Evolutionary conservation across 1,139 yeast species (phyloP).

Genomic region (Sugiyamaella pinicola): DNA sequence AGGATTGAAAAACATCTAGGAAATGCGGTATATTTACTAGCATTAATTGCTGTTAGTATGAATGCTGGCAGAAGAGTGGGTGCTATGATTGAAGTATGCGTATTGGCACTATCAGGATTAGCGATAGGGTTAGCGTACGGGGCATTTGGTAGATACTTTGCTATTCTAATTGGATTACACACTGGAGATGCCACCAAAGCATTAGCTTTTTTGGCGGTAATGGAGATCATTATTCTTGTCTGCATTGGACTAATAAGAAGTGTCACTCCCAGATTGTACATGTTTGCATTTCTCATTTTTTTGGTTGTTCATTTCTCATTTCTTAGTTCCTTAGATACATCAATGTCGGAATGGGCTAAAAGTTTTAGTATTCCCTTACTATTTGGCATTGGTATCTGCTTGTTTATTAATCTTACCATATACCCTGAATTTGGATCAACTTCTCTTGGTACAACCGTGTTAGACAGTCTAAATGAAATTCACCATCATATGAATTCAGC

Average conservation of each 20-base stretch:
- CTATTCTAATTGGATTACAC: slow-evolving; percentile 34
- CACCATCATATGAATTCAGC: slow-evolving; percentile 47
- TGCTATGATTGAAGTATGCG: slow-evolving; percentile 49
- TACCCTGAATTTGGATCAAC: slow-evolving; percentile 58
- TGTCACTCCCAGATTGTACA: slow-evolving; percentile 50
- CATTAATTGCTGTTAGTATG: slow-evolving; percentile 50
- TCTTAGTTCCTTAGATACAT: slow-evolving; percentile 40
- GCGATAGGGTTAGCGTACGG: slow-evolving; percentile 49
- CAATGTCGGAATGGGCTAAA: slow-evolving; percentile 40
- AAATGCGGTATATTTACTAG: slow-evolving; percentile 47
- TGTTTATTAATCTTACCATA: slow-evolving; percentile 47
- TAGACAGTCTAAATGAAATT: slow-evolving; percentile 46
- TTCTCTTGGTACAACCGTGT: slow-evolving; percentile 49
- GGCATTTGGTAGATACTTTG: slow-evolving; percentile 47
- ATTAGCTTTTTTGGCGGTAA: slow-evolving; percentile 48
- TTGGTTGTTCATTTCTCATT: slow-evolving; percentile 53
- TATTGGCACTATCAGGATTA: slow-evolving; percentile 44
- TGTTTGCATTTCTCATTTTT: slow-evolving; percentile 50
- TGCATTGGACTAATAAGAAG: slow-evolving; percentile 54
- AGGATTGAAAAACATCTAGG: slow-evolving; percentile 39
- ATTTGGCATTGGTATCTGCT: slow-evolving; percentile 48
- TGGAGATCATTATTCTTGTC: slow-evolving; percentile 50
- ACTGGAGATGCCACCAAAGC: slow-evolving; percentile 41
- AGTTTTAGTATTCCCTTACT: slow-evolving; percentile 49
- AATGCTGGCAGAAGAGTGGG: slow-evolving; percentile 55